Percentiles rank a stretch among this genome's conserved stretches.
Conservation (phyloP, 148 eudicot species). For the Vaccinium vitisidaea region DNA sequence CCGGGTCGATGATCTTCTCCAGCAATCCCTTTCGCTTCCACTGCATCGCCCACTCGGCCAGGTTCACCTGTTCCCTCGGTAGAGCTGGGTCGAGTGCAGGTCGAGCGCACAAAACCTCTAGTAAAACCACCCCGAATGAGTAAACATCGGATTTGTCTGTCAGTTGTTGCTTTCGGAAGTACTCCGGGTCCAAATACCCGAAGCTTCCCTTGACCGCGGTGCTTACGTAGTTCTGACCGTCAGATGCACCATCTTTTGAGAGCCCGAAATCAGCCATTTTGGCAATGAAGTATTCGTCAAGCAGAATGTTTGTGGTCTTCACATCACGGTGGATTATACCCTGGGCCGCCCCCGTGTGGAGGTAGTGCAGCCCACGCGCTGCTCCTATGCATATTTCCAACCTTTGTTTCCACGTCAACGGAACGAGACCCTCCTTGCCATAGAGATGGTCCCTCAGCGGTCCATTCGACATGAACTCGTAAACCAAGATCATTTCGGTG, state of each 20-base stretch:
- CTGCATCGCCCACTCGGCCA: conserved; percentile 90
- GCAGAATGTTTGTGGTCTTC: conserved; percentile 49
- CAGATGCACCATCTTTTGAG: conserved; percentile 36
- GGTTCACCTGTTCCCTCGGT: conserved; percentile 84
- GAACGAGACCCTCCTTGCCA: conserved; percentile 26
- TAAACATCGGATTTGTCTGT: conserved; percentile 92
- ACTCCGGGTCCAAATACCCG: conserved; percentile 92
- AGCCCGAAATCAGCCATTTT: conserved; percentile 57
- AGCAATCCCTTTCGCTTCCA: conserved; percentile 59
- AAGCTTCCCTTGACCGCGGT: conserved; percentile 85
- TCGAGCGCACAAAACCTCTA: conserved; percentile 83
- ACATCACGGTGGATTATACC: conserved; percentile 57
- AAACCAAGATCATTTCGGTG: conserved; percentile 52
- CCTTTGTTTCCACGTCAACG: conserved; percentile 42
- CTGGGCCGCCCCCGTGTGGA: conserved; percentile 54
- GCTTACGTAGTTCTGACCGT: conserved; percentile 59
- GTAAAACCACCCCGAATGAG: conserved; percentile 85
- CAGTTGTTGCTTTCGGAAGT: conserved; percentile 85
- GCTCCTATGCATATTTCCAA: conserved; percentile 54
- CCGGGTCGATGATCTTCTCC: conserved; percentile 66
- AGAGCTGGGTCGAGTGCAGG: conserved; percentile 73
- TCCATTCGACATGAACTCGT: conserved; percentile 54
- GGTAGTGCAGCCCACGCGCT: conserved; percentile 54
- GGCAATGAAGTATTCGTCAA: conserved; percentile 43
- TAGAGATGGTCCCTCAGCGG: conserved; percentile 54